Base-by-base conservation (phyloP, 148 eudicot genomes). In the Rhododendron vialii region DNA sequence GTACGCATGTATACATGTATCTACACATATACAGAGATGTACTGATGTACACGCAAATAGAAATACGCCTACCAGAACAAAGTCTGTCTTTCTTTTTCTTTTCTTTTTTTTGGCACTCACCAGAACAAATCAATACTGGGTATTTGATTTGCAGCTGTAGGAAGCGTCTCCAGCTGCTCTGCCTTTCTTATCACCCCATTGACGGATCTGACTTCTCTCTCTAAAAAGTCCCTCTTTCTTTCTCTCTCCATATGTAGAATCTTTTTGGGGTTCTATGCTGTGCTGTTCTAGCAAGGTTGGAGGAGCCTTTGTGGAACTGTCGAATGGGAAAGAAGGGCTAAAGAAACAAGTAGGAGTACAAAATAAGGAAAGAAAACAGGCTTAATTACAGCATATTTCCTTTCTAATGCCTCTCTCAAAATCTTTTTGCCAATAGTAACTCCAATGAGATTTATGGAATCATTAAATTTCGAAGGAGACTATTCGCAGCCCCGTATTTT, bases 121-220 rank as follows among this genome's bases (percentile, higher is more conserved):
- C 80, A 74, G 78, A 83, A 84, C 85, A 82, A 69, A 84, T 74
- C 69, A 84, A 75, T 33, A 84, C 65, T 84, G 26, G 65, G 17
- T 51, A 5, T 41, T 51, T 53, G 86, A 84, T 76, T 53, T 78
- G 86, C 86, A 76, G 81, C 82, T 76, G 82, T 14, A n/a, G 57
- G 33, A 51, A 75, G 61, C 63, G 22, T 33, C 38, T 82, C 86
- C 84, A 89, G 86, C 84, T 50, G 86, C 84, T 89, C 51, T 81
- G 65, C 3, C 55, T 87, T 81, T 84, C 89, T 35, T 38, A 80
- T 91, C 86, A 90, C 84, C 91, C 94, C 92, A 89, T 90, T 84
- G 74, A 80, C 82, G 78, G 92, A 90, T 92, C 91, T 26, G 12
- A 15, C 30, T 43, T 73, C 80, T 89, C 85, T 78, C 85, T 45